Evolutionary conservation across 2,329 filamentous ascomycete genomes (phyloP).

Genomic region (Beauveria rudraprayagi): DNA sequence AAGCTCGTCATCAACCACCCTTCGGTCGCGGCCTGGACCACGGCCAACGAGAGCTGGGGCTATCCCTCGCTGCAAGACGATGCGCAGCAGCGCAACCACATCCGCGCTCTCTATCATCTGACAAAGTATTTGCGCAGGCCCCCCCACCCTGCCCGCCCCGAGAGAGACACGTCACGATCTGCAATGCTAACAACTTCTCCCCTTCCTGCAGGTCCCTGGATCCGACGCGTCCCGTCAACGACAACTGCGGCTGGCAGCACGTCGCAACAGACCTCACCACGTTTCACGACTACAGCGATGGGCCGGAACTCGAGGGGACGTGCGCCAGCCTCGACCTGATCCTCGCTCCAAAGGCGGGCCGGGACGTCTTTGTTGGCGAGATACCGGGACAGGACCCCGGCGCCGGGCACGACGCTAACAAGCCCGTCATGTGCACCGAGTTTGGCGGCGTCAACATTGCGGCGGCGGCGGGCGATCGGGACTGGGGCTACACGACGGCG

Average conservation of each 20-base stretch:
- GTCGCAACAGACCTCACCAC: slow-evolving; percentile 28
- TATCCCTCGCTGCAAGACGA: slow-evolving; percentile 51
- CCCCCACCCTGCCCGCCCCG: no score
- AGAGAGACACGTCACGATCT: no score
- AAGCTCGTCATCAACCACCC: slow-evolving; percentile 59
- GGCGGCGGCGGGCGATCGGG: slow-evolving; percentile 33
- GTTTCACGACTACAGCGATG: no score
- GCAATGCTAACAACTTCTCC: no score
- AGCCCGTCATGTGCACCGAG: no score
- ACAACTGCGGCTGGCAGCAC: slow-evolving; percentile 67
- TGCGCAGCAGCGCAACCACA: slow-evolving; percentile 53
- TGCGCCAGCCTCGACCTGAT: no score
- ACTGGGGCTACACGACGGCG: slow-evolving; percentile 64
- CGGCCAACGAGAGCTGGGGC: slow-evolving; percentile 57
- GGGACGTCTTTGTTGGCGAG: no score
- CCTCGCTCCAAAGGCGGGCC: no score
- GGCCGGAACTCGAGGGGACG: no score
- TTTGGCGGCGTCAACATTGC: no score
- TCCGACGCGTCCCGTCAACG: slow-evolving; percentile 56
- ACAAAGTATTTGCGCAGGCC: slow-evolving; percentile 42
- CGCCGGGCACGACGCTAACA: no score
- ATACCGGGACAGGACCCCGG: no score
- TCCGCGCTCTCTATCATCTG: slow-evolving; percentile 53
- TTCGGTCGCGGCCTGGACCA: slow-evolving; percentile 57
- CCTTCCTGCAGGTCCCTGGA: slow-evolving; percentile 39